phyloP scores from a whole-genome alignment of 2,329 filamentous ascomycete genomes.

The Colletotrichum godetiae region DNA sequence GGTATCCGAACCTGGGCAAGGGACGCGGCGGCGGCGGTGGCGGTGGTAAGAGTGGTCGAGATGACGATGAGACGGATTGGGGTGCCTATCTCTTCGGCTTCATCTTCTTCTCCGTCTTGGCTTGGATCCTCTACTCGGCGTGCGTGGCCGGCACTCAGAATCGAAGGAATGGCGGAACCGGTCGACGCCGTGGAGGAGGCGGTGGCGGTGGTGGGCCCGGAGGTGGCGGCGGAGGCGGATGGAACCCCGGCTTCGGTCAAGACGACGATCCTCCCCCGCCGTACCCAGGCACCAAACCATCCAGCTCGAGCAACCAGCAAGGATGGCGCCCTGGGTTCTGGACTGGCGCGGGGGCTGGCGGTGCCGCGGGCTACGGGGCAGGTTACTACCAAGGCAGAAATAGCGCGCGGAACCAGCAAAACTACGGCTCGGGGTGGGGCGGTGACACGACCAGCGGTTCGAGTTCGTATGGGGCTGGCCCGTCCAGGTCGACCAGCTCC shows the following conservation, averaged over 20 bases:
- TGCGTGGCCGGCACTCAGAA: conserved; percentile 45
- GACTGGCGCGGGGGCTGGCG: conserved; percentile 75
- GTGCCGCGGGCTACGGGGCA: conserved; percentile 75
- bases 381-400: conserved; percentile 52
- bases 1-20: conserved; percentile 69
- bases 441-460: conserved; percentile 41
- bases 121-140: conserved; percentile 72
- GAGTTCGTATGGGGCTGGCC: conserved; percentile 44
- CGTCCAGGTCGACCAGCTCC: conserved; percentile 51
- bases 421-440: conserved; percentile 45
- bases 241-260: conserved; percentile 50
- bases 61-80: conserved; percentile 46
- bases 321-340: conserved; percentile 81
- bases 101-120: conserved; percentile 69
- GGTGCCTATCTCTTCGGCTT: conserved; percentile 66
- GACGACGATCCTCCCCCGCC: conserved; percentile 65
- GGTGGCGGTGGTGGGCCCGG: conserved; percentile 55
- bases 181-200: conserved; percentile 52
- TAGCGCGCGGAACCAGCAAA: conserved; percentile 39
- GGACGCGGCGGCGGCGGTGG: conserved; percentile 48
- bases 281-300: conserved; percentile 57
- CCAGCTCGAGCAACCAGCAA: conserved; percentile 45
- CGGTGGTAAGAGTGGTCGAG: conserved; percentile 23
- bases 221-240: conserved; percentile 54
- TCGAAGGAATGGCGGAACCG: conserved; percentile 44